These are phyloP conservation scores for Gamsiella multidivaricata DNA, from an alignment of 192 early-diverging fungal genomes.

Conservation along the genomic window DNA sequence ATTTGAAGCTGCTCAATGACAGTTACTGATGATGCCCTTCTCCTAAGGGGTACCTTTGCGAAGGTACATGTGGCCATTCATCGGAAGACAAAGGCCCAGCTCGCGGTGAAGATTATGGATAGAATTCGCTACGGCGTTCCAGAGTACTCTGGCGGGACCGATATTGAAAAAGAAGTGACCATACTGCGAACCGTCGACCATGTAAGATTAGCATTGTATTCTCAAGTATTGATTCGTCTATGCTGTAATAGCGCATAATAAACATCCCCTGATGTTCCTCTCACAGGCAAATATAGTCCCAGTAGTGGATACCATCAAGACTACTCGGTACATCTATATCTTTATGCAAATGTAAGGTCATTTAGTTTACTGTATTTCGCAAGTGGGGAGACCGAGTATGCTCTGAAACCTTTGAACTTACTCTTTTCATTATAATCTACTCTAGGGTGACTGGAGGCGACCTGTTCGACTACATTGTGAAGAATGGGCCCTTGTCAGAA, in stretches of 20 bases:
- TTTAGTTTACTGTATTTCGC: too few species aligned
- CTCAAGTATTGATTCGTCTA: too few species aligned
- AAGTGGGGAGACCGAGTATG: too few species aligned
- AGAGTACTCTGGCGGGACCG: conserved; percentile 80
- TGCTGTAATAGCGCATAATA: too few species aligned
- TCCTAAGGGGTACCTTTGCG: conserved; percentile 81
- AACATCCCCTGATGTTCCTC: too few species aligned
- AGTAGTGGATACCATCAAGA: conserved; percentile 71
- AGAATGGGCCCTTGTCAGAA: conserved; percentile 76
- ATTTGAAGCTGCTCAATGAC: background rate
- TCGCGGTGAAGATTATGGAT: conserved; percentile 91
- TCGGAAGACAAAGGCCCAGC: conserved; percentile 70
- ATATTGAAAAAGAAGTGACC: conserved; percentile 78
- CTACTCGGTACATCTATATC: conserved; percentile 71
- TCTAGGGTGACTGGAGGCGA: conserved; percentile 84
- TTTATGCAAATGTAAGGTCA: conserved; percentile 71
- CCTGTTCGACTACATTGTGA: conserved; percentile 86
- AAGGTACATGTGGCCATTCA: conserved; percentile 77
- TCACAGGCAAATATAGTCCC: conserved; percentile 72
- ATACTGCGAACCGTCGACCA: conserved; percentile 78
- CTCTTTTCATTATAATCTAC: too few species aligned
- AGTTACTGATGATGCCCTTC: too few species aligned
- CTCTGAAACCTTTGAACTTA: too few species aligned
- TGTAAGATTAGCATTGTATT: too few species aligned
- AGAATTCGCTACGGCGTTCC: conserved; percentile 70